Base-by-base conservation (phyloP, 2,329 filamentous ascomycete species). In the Exophiala alcalophila region DNA sequence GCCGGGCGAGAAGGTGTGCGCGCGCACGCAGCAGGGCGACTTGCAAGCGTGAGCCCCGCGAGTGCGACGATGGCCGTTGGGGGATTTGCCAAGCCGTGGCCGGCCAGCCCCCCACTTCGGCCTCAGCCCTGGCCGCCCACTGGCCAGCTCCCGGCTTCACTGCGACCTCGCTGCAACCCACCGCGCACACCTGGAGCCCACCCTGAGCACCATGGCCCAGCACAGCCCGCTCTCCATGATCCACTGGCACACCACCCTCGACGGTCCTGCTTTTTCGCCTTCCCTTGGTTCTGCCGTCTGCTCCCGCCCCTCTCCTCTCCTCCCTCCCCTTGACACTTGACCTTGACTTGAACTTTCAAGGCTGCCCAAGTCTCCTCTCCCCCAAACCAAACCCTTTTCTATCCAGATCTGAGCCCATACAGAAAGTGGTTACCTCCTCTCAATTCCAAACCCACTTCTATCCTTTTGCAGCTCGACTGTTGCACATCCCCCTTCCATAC, bases 381-480 rank as follows among this genome's bases (percentile, higher is more conserved):
- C 33, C 20, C 43, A 44, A 34, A 44, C 47, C 50, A 53, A 50
- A 47, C 47, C 47, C 44, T 47, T 53, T 53, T 45, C 40, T 45
- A 30, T 37, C 44, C 24, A 37, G 31, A 24, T 39, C 40, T 41
- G 42, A 44, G 36, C 36, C 50, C 46, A 48, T 49, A 43, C 41
- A 53, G 44, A 50, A 51, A 49, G 44, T 41, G 47, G 41, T 53
- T 51, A 50, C 47, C 38, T 46, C 40, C 37, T 50, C 39, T 48
- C 36, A 44, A 42, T 44, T 28, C 45, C 33, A 49, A 48, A 53
- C 36, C 50, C 50, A 53, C 50, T 51, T 45, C 40, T 48, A 40
- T 50, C 50, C 45, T 30, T 25, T 50, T 51, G 31, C 50, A 50
- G 50, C 39, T 38, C 47, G 35, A 45, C 34, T 44, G 50, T 53